phyloP scores from a whole-genome alignment of 2,329 filamentous ascomycete species.

The Metarhizium brunneum region DNA sequence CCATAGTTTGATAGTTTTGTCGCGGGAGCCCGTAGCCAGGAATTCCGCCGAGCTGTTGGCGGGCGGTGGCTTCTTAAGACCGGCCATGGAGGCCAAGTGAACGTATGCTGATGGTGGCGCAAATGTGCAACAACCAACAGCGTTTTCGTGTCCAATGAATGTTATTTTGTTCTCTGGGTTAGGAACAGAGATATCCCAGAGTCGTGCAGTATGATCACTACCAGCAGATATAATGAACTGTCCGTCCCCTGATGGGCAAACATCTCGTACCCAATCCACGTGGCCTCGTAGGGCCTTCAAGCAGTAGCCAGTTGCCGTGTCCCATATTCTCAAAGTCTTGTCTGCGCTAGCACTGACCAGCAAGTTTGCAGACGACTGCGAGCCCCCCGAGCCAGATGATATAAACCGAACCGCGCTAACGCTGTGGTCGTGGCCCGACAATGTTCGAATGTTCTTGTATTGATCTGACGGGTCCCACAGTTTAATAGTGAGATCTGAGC shows the following conservation, averaged over 20 bases:
- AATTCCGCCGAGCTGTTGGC: slow-evolving; percentile 72
- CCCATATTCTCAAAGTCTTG: slow-evolving; percentile 78
- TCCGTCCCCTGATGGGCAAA: slow-evolving; percentile 74
- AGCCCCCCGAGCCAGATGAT: slow-evolving; percentile 68
- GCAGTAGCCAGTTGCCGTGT: slow-evolving; percentile 84
- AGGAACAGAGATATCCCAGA: slow-evolving; percentile 69
- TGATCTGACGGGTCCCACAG: slow-evolving; percentile 88
- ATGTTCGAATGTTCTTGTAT: slow-evolving; percentile 86
- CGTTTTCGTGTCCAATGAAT: slow-evolving; percentile 76
- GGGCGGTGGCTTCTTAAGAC: slow-evolving; percentile 72
- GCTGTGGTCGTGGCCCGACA: slow-evolving; percentile 88
- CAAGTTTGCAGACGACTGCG: slow-evolving; percentile 67
- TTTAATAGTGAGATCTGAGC: slow-evolving; percentile 82
- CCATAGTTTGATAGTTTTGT: slow-evolving; percentile 88
- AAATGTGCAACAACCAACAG: slow-evolving; percentile 77
- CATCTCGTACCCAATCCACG: slow-evolving; percentile 78
- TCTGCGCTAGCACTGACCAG: slow-evolving; percentile 79
- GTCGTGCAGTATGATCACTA: slow-evolving; percentile 67
- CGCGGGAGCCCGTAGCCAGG: slow-evolving; percentile 78
- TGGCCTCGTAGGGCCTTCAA: slow-evolving; percentile 78
- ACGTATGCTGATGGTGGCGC: slow-evolving; percentile 71
- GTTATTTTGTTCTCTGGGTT: slow-evolving; percentile 64
- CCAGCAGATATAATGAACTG: slow-evolving; percentile 72
- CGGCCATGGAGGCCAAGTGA: slow-evolving; percentile 69
- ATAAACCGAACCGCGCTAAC: slow-evolving; percentile 82